Base-by-base conservation (phyloP, 495 filamentous ascomycete species). In the Penicillium soppii region DNA sequence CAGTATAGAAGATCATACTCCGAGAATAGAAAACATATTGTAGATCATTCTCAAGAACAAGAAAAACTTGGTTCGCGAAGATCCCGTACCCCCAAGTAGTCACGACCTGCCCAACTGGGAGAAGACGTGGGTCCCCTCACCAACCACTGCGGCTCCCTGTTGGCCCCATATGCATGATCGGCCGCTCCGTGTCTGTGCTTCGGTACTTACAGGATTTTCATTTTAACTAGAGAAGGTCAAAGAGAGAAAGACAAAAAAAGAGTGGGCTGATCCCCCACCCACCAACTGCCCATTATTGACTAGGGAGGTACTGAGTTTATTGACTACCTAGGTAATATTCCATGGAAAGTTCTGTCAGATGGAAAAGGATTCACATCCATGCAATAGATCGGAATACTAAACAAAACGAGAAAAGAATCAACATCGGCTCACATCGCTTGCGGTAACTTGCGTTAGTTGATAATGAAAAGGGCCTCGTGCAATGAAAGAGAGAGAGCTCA, bases 101-200 rank as follows among this genome's bases (percentile, higher is more conserved):
- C 29, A 46, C 30, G 43, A 46, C 30, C 43, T 46, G 43, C 43
- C 43, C 43, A 7, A 35, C 29, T 25, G 13, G 29, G 29, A 43
- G 41, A 15, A 19, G 26, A 22, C 16, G 9, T 17, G 37, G 43
- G 12, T n/a, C n/a, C n/a, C n/a, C n/a, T n/a, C n/a, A 15, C 19
- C 16, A 32, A 27, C 19, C 12, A 30, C 41, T 43, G 41, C 41
- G 53, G 40, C 42, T 42, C 47, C 52, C 41, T 30, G n/a, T 26
- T 53, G 53, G 53, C 52, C 47, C 39, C 52, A 62, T 21, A 40
- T 58, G 56, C 56, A 62, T 42, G 44, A 33, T 54, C 60, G 60
- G 56, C 43, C 46, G 21, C 53, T 41, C 56, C 53, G 53, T 56
- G 54, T 62, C 59, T 46, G 59, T 56, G 55, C 55, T 23, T 55